phyloP scores from a whole-genome alignment of 306 rosid genomes.

The Senna siamea region DNA sequence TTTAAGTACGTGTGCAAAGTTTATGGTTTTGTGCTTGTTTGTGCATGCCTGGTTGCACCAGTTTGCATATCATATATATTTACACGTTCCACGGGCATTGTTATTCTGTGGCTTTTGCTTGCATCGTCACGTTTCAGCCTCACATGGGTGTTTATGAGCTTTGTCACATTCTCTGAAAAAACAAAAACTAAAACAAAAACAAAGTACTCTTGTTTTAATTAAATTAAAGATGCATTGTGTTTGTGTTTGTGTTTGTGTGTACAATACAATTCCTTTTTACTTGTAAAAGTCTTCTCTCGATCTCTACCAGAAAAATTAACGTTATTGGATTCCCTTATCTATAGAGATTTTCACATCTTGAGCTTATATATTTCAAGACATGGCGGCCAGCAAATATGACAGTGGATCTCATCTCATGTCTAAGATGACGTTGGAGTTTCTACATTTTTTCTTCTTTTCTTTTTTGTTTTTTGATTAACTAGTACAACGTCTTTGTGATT shows the following conservation, averaged over 20 bases:
- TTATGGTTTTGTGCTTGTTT: background rate
- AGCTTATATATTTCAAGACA: background rate
- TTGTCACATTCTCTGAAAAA: no score
- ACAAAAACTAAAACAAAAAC: no score
- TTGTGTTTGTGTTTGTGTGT: no score
- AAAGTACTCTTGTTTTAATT: no score
- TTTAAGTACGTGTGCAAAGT: background rate
- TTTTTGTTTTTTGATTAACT: background rate
- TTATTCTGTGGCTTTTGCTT: constrained; percentile 35
- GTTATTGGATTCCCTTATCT: background rate
- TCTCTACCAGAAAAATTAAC: no score
- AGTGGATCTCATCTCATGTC: constrained; percentile 46
- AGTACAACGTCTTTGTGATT: background rate
- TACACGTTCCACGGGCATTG: constrained; percentile 21
- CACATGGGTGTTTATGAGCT: constrained; percentile 36
- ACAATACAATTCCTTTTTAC: no score
- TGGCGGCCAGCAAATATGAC: constrained; percentile 31
- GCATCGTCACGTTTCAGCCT: constrained; percentile 40
- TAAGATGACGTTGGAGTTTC: background rate
- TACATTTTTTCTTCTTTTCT: no score
- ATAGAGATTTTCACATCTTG: constrained; percentile 3
- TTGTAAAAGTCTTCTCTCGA: no score
- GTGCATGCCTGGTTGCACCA: constrained; percentile 13
- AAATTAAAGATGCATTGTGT: no score
- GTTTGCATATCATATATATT: constrained; percentile 23